Base-by-base conservation (phyloP, 495 filamentous ascomycete species). In the Talaromyces trachyspermus region DNA sequence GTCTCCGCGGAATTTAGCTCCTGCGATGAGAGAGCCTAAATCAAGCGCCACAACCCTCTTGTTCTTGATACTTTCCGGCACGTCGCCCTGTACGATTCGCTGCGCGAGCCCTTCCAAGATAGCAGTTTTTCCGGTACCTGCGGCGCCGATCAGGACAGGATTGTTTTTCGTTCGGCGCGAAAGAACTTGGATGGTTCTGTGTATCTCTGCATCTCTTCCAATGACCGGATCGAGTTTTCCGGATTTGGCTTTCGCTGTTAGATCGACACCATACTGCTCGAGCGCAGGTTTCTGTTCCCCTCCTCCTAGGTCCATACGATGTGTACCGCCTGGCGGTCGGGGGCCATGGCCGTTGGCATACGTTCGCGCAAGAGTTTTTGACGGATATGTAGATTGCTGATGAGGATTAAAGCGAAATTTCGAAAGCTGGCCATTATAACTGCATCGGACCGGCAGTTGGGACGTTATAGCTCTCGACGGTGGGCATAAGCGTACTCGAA, bases 201-300 rank as follows among this genome's bases (percentile, higher is more conserved):
- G 86, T 39, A 96, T 94, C 65, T 95, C 89, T 6, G 79, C 73
- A 54, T 95, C 89, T 60, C 92, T 76, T 17, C 92, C 92, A 63
- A 98, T 96, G 5, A 97, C 89, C 1, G 92, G 92, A 56, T 98
- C 92, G 5, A 98, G 74, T 62, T 95, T 96, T 37, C 92, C 92
- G 20, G 81, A 84, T 58, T 75, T 88, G 22, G 92, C 92, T 55
- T 77, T 80, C 5, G 80, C 87, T 7, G 92, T 97, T 43, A 98
- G 72, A 61, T 98, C 91, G 46, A 94, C 72, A 45, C 92, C 92
- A 60, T 81, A 98, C 62, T 94, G 76, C 62, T 96, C 91, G 24
- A 97, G 63, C 1, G 92, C 88, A 5, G 88, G 66, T 60, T 95
- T 89, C 62, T 95, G 83, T 11, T 79, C 77, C 56, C 84, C 76